phyloP scores from a whole-genome alignment of 2,329 filamentous ascomycete species.

The Pleoardoris graminearum region DNA sequence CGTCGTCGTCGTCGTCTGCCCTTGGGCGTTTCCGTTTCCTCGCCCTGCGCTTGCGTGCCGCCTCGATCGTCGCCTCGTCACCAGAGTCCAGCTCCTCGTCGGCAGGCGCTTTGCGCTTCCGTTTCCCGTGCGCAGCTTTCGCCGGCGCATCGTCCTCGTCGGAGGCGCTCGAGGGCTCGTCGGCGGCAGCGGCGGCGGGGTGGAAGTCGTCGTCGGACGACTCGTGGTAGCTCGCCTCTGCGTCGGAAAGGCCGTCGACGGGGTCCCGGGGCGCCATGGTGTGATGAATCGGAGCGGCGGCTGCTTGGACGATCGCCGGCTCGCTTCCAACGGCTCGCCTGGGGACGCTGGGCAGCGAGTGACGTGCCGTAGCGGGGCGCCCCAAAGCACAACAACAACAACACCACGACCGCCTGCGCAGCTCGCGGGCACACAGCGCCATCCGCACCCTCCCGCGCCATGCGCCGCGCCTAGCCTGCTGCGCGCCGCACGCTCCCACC shows the following conservation, averaged over 20 bases:
- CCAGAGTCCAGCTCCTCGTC: conserved; percentile 57
- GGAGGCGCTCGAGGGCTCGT: conserved; percentile 56
- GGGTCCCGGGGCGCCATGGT: conserved; percentile 31
- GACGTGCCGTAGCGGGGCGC: not conserved
- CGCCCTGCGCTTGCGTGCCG: conserved; percentile 56
- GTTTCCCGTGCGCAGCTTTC: conserved; percentile 24
- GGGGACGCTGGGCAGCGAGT: too few relatives aligned
- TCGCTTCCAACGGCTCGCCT: too few relatives aligned
- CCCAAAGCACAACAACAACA: conserved; percentile 3
- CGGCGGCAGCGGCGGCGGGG: conserved; percentile 62
- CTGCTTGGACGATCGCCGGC: too few relatives aligned
- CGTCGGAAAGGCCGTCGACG: conserved; percentile 33
- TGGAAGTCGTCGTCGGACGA: conserved; percentile 74
- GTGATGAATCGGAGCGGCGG: too few relatives aligned
- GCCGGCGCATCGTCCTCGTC: conserved; percentile 39
- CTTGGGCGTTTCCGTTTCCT: conserved; percentile 45
- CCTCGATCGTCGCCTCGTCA: conserved; percentile 71
- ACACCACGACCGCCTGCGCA: not conserved
- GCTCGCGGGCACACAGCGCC: too few relatives aligned
- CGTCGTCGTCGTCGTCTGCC: conserved; percentile 21
- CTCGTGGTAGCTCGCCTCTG: conserved; percentile 59
- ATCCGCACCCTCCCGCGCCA: too few relatives aligned
- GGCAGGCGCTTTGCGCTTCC: conserved; percentile 40
- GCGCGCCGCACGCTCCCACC: not conserved
- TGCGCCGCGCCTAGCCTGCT: conserved; percentile 15